Base-by-base conservation (phyloP, 345 rosid species). In the Euphorbia pulcherrima region DNA sequence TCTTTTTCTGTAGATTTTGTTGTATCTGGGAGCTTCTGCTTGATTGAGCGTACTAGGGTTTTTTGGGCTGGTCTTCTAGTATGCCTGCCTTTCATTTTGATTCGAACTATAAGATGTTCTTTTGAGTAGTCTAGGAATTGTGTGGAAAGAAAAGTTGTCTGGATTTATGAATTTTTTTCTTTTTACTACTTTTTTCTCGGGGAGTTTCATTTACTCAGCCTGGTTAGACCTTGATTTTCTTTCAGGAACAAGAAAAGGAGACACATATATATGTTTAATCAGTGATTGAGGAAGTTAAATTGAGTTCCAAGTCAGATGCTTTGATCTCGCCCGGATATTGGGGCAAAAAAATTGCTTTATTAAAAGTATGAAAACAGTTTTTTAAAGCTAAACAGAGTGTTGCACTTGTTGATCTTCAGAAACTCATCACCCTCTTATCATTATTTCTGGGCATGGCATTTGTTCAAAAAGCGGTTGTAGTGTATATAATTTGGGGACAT, bases 21-120 rank as follows among this genome's bases (percentile, higher is more conserved):
- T 8, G 46, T 29, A 26, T 44, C 47, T 14, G 20, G 21, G 37
- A 9, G 55, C 60, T 27, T 27, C n/a, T 58, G 30, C n/a, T 39
- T 64, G 11, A 65, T 51, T 65, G 37, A 46, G 55, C 48, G 65
- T 33, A 17, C 12, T 8, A 8, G 33, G 62, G 39, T n/a, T 39
- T 9, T 53, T 61, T 7, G 58, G 40, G 11, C 40, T 41, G 4
- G 16, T 14, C 39, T 60, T n/a, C n/a, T 14, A 40, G 35, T 23
- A 13, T 40, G 24, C 52, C 56, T 12, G 54, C 30, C 64, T 63
- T 57, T 64, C 29, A 1, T 47, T 70, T 62, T 39, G 23, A 23
- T 2, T 0, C 41, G 27, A 59, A 33, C 12, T 16, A 47, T 41
- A 59, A 8, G n/a, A 24, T n/a, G 21, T 4, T 18, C 46, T 46